Conservation (phyloP, 2,329 filamentous ascomycete species). For the Penicillium sp. region DNA sequence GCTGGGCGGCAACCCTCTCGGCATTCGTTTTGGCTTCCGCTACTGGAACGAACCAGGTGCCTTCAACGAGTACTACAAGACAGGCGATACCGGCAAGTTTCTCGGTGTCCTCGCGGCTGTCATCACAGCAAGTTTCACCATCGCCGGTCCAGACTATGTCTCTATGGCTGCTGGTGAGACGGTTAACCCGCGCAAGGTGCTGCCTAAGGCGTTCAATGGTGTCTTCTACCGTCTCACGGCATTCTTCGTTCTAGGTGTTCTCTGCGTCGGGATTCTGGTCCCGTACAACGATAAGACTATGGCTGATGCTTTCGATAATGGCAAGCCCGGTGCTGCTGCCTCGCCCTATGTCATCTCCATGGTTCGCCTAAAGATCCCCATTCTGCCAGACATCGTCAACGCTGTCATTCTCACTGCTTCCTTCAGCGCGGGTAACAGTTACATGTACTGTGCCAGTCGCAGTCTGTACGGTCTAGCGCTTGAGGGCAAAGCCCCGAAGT, state of each 20-base stretch:
- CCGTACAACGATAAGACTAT: slow-evolving; percentile 66
- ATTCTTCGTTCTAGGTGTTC: slow-evolving; percentile 72
- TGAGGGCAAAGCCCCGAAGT: slow-evolving; percentile 67
- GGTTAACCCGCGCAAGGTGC: slow-evolving; percentile 65
- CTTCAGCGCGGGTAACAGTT: slow-evolving; percentile 67
- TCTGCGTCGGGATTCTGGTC: slow-evolving; percentile 70
- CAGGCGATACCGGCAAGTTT: slow-evolving; percentile 66
- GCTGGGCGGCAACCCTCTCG: slow-evolving; percentile 74
- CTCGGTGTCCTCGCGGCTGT: slow-evolving; percentile 74
- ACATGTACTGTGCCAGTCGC: slow-evolving; percentile 66
- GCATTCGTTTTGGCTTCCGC: slow-evolving; percentile 71
- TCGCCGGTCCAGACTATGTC: slow-evolving; percentile 67
- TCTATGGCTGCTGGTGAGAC: slow-evolving; percentile 65
- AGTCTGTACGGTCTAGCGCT: slow-evolving; percentile 67
- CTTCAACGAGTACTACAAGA: slow-evolving; percentile 64
- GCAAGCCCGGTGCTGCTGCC: slow-evolving; percentile 64
- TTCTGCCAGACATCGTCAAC: slow-evolving; percentile 70
- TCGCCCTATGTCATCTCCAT: slow-evolving; percentile 70
- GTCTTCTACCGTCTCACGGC: slow-evolving; percentile 74
- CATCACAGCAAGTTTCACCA: slow-evolving; percentile 67
- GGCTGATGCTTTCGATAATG: slow-evolving; percentile 57
- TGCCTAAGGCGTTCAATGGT: slow-evolving; percentile 73
- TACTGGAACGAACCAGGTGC: slow-evolving; percentile 66
- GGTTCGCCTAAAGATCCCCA: slow-evolving; percentile 60
- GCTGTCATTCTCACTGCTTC: slow-evolving; percentile 68